Evolutionary conservation across 169 alveolate genomes (phyloP).

Genomic region (Cryptosporidium sp.): DNA sequence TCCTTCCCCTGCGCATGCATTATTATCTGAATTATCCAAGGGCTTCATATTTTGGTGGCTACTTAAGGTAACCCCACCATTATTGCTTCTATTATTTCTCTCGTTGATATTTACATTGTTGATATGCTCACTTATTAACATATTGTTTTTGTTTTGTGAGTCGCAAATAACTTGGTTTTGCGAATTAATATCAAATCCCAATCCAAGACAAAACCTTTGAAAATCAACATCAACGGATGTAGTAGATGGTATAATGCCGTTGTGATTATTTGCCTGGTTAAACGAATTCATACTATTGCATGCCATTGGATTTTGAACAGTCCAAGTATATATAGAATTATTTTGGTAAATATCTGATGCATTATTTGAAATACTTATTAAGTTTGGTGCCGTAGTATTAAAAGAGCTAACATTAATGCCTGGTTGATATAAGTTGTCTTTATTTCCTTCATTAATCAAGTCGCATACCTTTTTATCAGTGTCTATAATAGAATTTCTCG

Average conservation of each 20-base stretch:
- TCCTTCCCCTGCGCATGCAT: neutral
- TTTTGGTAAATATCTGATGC: constrained; percentile 59
- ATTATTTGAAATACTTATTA: constrained; percentile 11
- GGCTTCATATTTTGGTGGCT: constrained; percentile 15
- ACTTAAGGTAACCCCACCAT: neutral
- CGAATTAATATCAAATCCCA: constrained; percentile 55
- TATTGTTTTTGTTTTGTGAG: constrained; percentile 23
- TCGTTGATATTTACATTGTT: constrained; percentile 1
- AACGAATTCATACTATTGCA: constrained; percentile 47
- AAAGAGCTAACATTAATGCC: constrained; percentile 37
- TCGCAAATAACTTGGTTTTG: neutral
- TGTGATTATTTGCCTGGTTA: constrained; percentile 39
- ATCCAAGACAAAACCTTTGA: constrained; percentile 71
- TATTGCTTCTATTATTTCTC: neutral
- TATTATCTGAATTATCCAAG: neutral
- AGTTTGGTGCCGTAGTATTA: neutral
- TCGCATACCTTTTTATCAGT: constrained; percentile 37
- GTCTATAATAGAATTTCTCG: neutral
- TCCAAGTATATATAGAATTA: constrained; percentile 74
- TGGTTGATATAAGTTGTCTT: constrained; percentile 30
- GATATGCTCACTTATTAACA: constrained; percentile 8
- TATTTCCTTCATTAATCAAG: constrained; percentile 14
- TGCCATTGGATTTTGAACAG: constrained; percentile 58
- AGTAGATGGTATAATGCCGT: neutral
- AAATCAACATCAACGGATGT: constrained; percentile 69